Evolutionary conservation across 1,139 yeast genomes (phyloP), one percentile per base, ranked within the genome.

Genomic region (Pichia sp.): DNA sequence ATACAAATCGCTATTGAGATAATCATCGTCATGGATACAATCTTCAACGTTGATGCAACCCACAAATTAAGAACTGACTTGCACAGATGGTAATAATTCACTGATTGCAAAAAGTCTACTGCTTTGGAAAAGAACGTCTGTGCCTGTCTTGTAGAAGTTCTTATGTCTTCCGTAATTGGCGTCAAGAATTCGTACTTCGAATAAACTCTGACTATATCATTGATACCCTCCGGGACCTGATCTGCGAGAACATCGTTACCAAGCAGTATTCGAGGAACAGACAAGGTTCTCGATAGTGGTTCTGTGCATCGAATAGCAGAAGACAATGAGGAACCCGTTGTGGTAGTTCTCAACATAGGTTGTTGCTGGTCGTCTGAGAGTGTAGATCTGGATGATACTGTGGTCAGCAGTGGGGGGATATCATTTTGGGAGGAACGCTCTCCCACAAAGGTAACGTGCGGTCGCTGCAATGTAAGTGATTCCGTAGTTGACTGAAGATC

Each of bases 201-300:
- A 63, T 83, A 85, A 58, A 83, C 86, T 54, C 78, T 72, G 50
- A 85, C 82, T 38, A 85, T 79, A 64, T 84, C 87, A 15, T 69
- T 62, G 51, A 83, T 76, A 49, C 73, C 80, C 62, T 84, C 83
- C 41, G 76, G 79, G 59, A 74, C 67, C 31, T 69, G 67, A 11
- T 75, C 19, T 8, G 29, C 10, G 15, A 15, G 8, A 16, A 10
- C n/a, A 42, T 42, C 45, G 23, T 42, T 8, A 16, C 45, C 45
- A 7, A 42, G 45, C 29, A 42, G 11, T 23, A 42, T 26, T 15
- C 45, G 29, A 26, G 45, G 45, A 16, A 42, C 45, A 15, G 45
- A 42, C 13, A 42, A 13, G 8, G 45, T 42, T 42, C 45, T 42
- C 8, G 45, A 42, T 19, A 42, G 15, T 15, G 45, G 45, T n/a